phyloP scores from a whole-genome alignment of 192 early-diverging fungal species.

The Coemansia sp. region DNA sequence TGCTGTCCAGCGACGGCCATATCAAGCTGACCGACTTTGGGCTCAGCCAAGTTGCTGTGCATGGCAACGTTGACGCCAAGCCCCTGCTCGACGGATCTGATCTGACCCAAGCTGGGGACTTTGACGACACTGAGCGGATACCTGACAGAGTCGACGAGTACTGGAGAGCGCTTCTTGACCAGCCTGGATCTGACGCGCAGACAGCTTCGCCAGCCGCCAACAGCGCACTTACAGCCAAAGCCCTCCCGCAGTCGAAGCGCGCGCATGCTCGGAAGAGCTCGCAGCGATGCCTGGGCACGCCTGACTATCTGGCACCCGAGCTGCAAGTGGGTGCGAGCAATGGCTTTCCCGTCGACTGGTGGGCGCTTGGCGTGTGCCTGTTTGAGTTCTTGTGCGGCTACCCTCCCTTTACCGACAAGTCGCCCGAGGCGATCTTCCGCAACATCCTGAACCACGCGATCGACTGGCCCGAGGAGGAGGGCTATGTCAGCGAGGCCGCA shows the following conservation, averaged over 20 bases:
- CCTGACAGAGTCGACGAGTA: slow-evolving; percentile 44
- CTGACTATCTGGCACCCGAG: slow-evolving; percentile 95
- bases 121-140: slow-evolving; percentile 18
- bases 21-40: slow-evolving; percentile 97
- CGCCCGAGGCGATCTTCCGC: slow-evolving; percentile 83
- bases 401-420: slow-evolving; percentile 89
- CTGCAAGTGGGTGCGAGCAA: slow-evolving; percentile 86
- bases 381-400: slow-evolving; percentile 91
- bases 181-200: slow-evolving; percentile 18
- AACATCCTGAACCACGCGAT: slow-evolving; percentile 81
- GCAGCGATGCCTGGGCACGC: slow-evolving; percentile 74
- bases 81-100: slow-evolving; percentile 31
- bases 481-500: slow-evolving; percentile 63
- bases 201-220: slow-evolving; percentile 14
- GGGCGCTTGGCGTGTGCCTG: slow-evolving; percentile 90
- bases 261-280: slow-evolving; percentile 53
- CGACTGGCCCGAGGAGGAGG: slow-evolving; percentile 60
- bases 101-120: slow-evolving; percentile 18
- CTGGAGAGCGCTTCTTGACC: slow-evolving; percentile 29
- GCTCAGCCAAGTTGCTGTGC: slow-evolving; percentile 78
- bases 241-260: slow-evolving; percentile 50
- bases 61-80: slow-evolving; percentile 27
- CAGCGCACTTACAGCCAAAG: slow-evolving; percentile 27
- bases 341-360: slow-evolving; percentile 91
- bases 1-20: slow-evolving; percentile 86